Conservation (phyloP, 1,284 basidiomycete genomes). For the Moesziomyces parantarcticus region DNA sequence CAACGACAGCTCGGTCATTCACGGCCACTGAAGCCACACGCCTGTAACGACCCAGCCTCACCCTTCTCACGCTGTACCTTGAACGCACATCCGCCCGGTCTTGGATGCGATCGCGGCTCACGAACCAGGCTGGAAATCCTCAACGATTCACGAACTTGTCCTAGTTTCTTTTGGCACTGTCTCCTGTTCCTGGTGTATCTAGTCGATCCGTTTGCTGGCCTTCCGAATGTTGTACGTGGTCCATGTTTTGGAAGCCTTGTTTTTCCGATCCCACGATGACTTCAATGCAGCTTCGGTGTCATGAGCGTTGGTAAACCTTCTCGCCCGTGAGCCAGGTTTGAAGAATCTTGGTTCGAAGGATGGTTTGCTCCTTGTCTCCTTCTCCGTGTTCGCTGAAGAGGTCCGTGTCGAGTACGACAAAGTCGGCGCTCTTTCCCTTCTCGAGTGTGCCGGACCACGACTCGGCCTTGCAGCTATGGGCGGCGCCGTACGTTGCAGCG, state of each 20-base stretch:
- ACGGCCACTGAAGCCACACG: slow-evolving; percentile 1
- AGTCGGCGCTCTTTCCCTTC: slow-evolving; percentile 44
- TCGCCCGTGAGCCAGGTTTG: slow-evolving; percentile 43
- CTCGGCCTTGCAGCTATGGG: slow-evolving; percentile 47
- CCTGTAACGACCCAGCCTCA: not conserved
- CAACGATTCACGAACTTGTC: not conserved
- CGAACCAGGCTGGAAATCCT: too few relatives aligned
- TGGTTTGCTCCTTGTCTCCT: slow-evolving; percentile 32
- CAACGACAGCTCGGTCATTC: slow-evolving; percentile 28
- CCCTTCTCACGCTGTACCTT: not conserved
- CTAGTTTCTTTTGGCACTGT: not conserved
- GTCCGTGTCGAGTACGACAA: slow-evolving; percentile 47
- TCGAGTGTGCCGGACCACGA: slow-evolving; percentile 32
- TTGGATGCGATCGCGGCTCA: not conserved
- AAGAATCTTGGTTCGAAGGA: slow-evolving; percentile 36
- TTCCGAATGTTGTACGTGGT: not conserved
- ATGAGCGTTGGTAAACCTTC: slow-evolving; percentile 26
- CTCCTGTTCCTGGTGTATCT: not conserved
- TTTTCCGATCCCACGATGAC: not conserved
- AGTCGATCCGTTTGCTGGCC: too few relatives aligned
- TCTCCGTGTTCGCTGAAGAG: slow-evolving; percentile 32
- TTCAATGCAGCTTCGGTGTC: not conserved
- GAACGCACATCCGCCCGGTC: not conserved
- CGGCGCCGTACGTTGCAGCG: slow-evolving; percentile 43
- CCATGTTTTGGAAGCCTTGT: not conserved